Evolutionary conservation across 192 early-diverging fungal genomes (phyloP), one percentile per base, ranked within the genome.

Genomic region (Rhizophagus clarus): DNA sequence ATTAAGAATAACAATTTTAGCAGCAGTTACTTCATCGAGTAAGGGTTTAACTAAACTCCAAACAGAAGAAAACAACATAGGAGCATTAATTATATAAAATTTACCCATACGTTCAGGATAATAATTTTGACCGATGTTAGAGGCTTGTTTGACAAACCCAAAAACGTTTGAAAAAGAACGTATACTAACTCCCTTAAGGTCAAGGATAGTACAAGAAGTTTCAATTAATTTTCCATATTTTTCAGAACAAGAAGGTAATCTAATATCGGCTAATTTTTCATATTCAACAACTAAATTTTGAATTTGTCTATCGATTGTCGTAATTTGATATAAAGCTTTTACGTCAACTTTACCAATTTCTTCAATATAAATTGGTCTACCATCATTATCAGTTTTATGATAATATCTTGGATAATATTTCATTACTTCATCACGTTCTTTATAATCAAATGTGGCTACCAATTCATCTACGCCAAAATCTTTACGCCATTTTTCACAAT

Each of bases 21-120:
- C 84, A 61, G 87, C 85, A 12, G 88, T 88, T 40, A 86, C 88
- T 82, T 88, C 87, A 74, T 89, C 88, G 77, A 89, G 66, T 72
- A 89, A 79, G 17, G 85, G 88, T 80, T 86, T 89, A 56, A 89
- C 83, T 79, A 89, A 81, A 45, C 74, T 78, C 88, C 88, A 89
- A 60, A 85, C 85, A 37, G 87, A 88, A 34, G 87, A 84, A 81
- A 95, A 95, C 47, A 95, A 85, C 87, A 90, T 91, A 24, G 94
- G 94, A 11, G 93, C 91, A 81, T 95, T 95, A 83, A 95, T 93
- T 76, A 95, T 91, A 79, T 87, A 94, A 91, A 95, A 94, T 84
- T 92, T 91, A 77, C 94, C 94, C 82, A 95, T 87, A 84, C 89
- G 93, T 82, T 95, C 94, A 10, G 94, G 94, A 82, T 95, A 95